Evolutionary conservation across 2,329 filamentous ascomycete species (phyloP), one percentile per base, ranked within the genome.

Genomic region (Thielaviopsis punctulata): DNA sequence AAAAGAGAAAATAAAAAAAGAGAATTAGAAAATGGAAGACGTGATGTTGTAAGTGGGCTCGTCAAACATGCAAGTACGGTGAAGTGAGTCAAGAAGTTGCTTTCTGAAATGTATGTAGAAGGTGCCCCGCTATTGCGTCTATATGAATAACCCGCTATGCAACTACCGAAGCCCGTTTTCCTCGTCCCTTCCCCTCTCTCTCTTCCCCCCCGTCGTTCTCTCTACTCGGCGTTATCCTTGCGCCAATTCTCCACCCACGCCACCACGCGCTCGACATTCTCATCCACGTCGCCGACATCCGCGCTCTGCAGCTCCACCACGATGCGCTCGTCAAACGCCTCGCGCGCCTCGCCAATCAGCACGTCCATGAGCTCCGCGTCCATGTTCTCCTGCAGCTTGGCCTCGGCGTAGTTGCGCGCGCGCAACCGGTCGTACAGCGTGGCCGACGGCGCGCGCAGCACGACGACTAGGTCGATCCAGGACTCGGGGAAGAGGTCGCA

Each of bases 321-420:
- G 59, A 94, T 86, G 62, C 92, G 80, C 65, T 84, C 79, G 51
- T 86, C 84, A 62, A 90, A 98, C 10, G 84, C 79, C 57, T 95
- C 89, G 55, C 80, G 73, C 27, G 92, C 92, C 69, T 98, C 92
- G 59, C 95, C 83, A 19, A 94, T 71, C 52, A 98, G 70, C 23
- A 96, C 86, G 62, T 95, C 84, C 82, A 98, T 96, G 63, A 98
- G 96, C 69, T 98, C 92, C 25, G 86, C 84, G 66, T 98, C 92
- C 55, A 98, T 71, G 63, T 98, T 98, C 66, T 96, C 92, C 65
- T 96, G 86, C 44, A 98, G 71, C 66, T 98, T 98, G 57, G 76
- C 74, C 62, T 92, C 86, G 56, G 78, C 74, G 65, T 95, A 95
- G 56, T 86, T 84, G 82, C 89, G 77, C 43, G 77, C 76, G 51